These are phyloP conservation scores for Zymoseptoria ardabiliae DNA, from an alignment of 2,329 filamentous ascomycete genomes.

Conservation along the genomic window DNA sequence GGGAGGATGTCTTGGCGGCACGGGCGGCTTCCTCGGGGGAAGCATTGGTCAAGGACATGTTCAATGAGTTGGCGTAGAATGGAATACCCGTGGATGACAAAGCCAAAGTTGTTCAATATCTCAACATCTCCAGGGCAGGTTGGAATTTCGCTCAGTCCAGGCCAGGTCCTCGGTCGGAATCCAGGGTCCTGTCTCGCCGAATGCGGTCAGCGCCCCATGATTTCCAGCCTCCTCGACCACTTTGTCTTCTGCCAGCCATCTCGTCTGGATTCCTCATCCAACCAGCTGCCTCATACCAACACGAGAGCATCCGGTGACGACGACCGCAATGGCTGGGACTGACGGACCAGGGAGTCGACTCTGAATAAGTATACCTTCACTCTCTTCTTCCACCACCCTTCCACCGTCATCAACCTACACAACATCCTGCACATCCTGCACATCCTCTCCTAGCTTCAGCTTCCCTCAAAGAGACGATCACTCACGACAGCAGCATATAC, in stretches of 20 bases:
- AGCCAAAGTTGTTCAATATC: background rate
- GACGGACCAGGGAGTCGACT: background rate
- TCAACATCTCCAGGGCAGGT: too few relatives aligned
- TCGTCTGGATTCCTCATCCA: background rate
- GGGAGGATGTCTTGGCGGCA: constrained; percentile 73
- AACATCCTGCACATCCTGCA: background rate
- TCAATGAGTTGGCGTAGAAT: background rate
- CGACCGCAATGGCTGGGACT: background rate
- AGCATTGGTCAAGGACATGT: constrained; percentile 85
- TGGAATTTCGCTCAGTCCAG: too few relatives aligned
- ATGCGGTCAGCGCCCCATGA: too few relatives aligned
- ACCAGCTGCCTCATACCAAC: background rate
- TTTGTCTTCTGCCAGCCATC: background rate
- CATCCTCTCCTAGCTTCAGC: background rate
- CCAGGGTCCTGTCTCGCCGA: too few relatives aligned
- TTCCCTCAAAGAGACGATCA: background rate
- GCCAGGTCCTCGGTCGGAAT: background rate
- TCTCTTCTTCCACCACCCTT: constrained; percentile 2
- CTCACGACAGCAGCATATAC: constrained; percentile 1
- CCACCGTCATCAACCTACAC: too few relatives aligned
- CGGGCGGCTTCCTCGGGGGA: constrained; percentile 69
- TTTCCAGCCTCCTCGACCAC: too few relatives aligned
- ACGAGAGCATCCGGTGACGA: background rate
- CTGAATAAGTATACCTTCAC: constrained; percentile 7
- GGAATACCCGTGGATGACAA: too few relatives aligned